Evolutionary conservation across 164 flowering plant genomes (phyloP).

Genomic region (Stephania yunnanensis): DNA sequence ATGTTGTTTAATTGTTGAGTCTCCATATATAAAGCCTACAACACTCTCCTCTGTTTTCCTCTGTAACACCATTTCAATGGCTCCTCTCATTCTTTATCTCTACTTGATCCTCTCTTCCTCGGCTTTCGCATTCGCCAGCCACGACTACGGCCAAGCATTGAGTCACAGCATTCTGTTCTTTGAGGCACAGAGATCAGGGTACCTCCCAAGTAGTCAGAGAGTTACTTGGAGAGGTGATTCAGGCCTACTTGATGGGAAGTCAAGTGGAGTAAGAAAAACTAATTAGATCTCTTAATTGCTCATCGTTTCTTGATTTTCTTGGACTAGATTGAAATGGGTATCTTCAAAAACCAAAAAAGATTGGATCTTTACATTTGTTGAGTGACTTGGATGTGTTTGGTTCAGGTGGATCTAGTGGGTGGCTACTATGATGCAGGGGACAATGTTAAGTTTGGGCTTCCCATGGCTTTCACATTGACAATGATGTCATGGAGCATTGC

Average conservation of each 20-base stretch:
- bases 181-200: slow-evolving; percentile 97
- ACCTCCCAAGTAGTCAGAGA: slow-evolving; percentile 69
- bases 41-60: not conserved
- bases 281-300: not conserved
- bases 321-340: not conserved
- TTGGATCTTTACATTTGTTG: no score
- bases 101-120: slow-evolving; percentile 37
- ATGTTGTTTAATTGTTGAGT: no score
- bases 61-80: slow-evolving; percentile 26
- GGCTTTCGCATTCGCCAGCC: slow-evolving; percentile 44
- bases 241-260: slow-evolving; percentile 78
- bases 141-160: slow-evolving; percentile 77
- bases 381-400: not conserved
- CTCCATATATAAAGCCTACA: not conserved
- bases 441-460: slow-evolving; percentile 93
- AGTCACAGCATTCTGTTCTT: slow-evolving; percentile 81
- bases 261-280: slow-evolving; percentile 55
- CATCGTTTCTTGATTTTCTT: not conserved
- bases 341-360: not conserved
- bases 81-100: slow-evolving; percentile 30
- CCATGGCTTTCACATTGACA: slow-evolving; percentile 92
- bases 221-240: slow-evolving; percentile 85
- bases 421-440: slow-evolving; percentile 98
- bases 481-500: slow-evolving; percentile 91
- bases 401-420: slow-evolving; percentile 88